phyloP scores from a whole-genome alignment of 2,329 filamentous ascomycete genomes.

The Neocatenulostroma microsporum region DNA sequence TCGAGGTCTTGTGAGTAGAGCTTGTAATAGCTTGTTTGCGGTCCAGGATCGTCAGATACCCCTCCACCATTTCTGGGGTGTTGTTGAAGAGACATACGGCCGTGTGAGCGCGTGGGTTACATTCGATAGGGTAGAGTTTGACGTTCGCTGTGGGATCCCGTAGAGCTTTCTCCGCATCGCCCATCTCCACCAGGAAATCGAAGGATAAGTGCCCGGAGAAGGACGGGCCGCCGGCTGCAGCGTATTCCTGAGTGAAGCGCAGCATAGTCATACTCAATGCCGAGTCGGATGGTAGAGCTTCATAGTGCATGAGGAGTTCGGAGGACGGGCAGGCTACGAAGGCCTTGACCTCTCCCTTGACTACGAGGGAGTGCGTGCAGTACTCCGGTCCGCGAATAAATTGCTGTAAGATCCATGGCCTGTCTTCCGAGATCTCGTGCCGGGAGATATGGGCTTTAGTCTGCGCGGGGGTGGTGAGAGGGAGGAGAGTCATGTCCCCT shows the following conservation, averaged over 20 bases:
- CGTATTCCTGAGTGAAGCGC: conserved; percentile 55
- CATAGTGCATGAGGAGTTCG: conserved; percentile 60
- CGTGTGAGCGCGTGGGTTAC: conserved; percentile 62
- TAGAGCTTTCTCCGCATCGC: conserved; percentile 26
- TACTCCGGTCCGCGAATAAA: conserved; percentile 59
- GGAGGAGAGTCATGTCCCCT: conserved; percentile 58
- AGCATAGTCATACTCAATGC: conserved; percentile 54
- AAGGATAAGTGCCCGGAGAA: conserved; percentile 67
- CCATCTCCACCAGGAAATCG: conserved; percentile 57
- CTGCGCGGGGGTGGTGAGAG: conserved; percentile 44
- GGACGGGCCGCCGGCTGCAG: conserved; percentile 38
- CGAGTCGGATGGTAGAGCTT: conserved; percentile 48
- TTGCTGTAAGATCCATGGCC: conserved; percentile 62
- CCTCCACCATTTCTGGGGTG: conserved; percentile 38
- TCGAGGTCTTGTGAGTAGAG: conserved; percentile 8
- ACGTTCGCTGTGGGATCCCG: conserved; percentile 23
- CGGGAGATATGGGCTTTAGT: conserved; percentile 50
- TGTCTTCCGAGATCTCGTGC: conserved; percentile 47
- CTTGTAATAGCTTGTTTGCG: conserved; percentile 16
- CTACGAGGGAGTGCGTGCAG: conserved; percentile 62
- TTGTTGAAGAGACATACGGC: conserved; percentile 54
- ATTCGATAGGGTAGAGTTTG: conserved; percentile 60
- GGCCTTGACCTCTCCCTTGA: conserved; percentile 56
- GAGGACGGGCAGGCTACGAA: conserved; percentile 60
- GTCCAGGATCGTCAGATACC: conserved; percentile 47